Evolutionary conservation across 768 basidiomycete genomes (phyloP).

Genomic region (Phaeotremella fagi): DNA sequence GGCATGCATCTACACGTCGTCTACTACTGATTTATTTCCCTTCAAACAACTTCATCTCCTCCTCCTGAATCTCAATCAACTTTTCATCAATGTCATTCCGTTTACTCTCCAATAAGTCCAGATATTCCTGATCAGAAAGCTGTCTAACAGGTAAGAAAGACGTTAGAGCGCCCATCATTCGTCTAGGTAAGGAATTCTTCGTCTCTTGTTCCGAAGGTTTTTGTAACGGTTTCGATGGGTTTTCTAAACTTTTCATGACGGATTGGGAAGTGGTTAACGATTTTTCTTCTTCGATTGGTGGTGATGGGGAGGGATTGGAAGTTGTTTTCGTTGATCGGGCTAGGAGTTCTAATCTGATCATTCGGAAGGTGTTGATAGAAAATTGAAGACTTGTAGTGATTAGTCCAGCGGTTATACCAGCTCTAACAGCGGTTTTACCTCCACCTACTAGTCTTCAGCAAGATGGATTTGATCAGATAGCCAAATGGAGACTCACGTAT

Average conservation of each 20-base stretch:
- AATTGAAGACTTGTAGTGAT: slow-evolving; percentile 64
- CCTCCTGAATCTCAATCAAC: slow-evolving; percentile 27
- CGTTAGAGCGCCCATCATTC: slow-evolving; percentile 39
- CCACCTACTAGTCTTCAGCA: slow-evolving; percentile 55
- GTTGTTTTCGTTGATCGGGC: slow-evolving; percentile 42
- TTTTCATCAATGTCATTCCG: slow-evolving; percentile 57
- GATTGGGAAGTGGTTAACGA: background rate
- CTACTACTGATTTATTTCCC: background rate
- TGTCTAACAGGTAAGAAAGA: slow-evolving; percentile 55
- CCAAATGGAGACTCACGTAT: slow-evolving; percentile 6
- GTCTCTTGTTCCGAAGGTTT: background rate
- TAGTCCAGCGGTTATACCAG: slow-evolving; percentile 59
- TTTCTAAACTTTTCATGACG: background rate
- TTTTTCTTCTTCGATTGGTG: slow-evolving; percentile 10
- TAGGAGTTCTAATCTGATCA: slow-evolving; percentile 60
- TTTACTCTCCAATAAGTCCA: slow-evolving; percentile 58
- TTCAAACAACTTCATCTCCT: slow-evolving; percentile 29
- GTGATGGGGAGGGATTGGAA: background rate
- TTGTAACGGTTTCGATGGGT: background rate
- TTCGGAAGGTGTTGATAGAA: slow-evolving; percentile 63
- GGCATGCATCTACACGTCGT: no score
- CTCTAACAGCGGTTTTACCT: slow-evolving; percentile 56
- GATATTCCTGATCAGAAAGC: slow-evolving; percentile 69
- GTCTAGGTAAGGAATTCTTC: slow-evolving; percentile 25
- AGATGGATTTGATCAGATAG: background rate